phyloP scores from a whole-genome alignment of 1,284 basidiomycete species.

The Garcileccinum viscosum region DNA sequence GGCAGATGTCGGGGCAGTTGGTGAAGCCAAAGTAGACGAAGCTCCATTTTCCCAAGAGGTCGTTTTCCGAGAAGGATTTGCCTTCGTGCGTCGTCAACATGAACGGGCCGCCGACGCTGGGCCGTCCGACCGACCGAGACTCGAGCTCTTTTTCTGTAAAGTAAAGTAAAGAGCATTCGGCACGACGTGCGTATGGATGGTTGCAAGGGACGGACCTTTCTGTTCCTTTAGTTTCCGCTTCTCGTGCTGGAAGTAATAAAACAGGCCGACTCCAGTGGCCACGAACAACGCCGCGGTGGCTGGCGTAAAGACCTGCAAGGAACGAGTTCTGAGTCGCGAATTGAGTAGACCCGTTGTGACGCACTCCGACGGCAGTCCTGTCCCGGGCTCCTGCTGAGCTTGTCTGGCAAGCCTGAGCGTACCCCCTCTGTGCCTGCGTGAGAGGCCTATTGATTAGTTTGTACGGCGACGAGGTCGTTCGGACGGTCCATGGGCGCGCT shows the following conservation, averaged over 20 bases:
- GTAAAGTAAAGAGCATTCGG: not conserved
- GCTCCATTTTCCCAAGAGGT: slow-evolving; percentile 86
- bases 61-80: slow-evolving; percentile 80
- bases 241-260: slow-evolving; percentile 89
- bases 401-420: slow-evolving; percentile 29
- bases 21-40: slow-evolving; percentile 98
- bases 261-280: slow-evolving; percentile 81
- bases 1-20: slow-evolving; percentile 98
- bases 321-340: not conserved
- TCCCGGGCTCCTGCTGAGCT: slow-evolving; percentile 41
- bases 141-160: slow-evolving; percentile 69
- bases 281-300: slow-evolving; percentile 85
- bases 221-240: slow-evolving; percentile 82
- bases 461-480: slow-evolving; percentile 7
- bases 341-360: slow-evolving; percentile 11
- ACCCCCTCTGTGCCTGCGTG: slow-evolving; percentile 15
- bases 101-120: slow-evolving; percentile 93
- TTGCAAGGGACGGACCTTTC: slow-evolving; percentile 55
- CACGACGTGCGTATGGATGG: not conserved
- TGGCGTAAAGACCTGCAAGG: slow-evolving; percentile 85
- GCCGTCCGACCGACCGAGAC: slow-evolving; percentile 64
- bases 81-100: slow-evolving; percentile 72
- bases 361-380: slow-evolving; percentile 50
- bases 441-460: not conserved
- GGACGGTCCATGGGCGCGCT: slow-evolving; percentile 20